These are phyloP conservation scores for Suillus sp. DNA, from an alignment of 768 basidiomycete species.

Conservation along the genomic window DNA sequence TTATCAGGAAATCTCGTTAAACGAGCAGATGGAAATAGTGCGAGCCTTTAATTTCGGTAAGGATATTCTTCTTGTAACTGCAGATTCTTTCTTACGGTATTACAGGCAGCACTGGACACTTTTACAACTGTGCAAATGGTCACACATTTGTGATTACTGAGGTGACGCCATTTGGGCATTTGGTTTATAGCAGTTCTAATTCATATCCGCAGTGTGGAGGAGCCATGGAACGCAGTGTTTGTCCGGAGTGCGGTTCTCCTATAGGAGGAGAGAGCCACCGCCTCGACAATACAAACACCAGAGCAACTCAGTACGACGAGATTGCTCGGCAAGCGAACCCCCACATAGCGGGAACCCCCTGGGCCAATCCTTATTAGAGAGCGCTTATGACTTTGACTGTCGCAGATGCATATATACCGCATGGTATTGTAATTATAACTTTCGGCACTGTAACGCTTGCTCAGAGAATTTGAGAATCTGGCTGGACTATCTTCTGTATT, in stretches of 20 bases:
- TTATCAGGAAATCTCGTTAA: conserved; percentile 53
- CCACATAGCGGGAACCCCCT: conserved; percentile 35
- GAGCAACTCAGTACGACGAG: conserved; percentile 48
- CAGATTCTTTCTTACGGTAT: background rate
- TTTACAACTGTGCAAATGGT: conserved; percentile 57
- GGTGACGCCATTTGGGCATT: conserved; percentile 34
- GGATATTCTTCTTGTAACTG: conserved; percentile 9
- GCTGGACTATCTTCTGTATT: background rate
- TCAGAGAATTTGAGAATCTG: background rate
- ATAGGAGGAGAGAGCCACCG: conserved; percentile 54
- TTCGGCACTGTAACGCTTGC: background rate
- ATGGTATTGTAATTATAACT: background rate
- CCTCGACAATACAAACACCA: conserved; percentile 45
- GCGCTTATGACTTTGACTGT: background rate
- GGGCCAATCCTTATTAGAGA: conserved; percentile 21
- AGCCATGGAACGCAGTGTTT: conserved; percentile 47
- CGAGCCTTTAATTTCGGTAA: conserved; percentile 52
- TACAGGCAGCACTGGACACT: conserved; percentile 45
- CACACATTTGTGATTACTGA: conserved; percentile 63
- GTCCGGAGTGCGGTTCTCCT: conserved; percentile 57
- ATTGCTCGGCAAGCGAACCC: conserved; percentile 33
- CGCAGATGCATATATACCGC: background rate
- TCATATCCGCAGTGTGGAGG: conserved; percentile 53
- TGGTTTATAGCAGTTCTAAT: background rate
- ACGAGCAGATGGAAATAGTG: conserved; percentile 55